Evolutionary conservation across 768 basidiomycete species (phyloP).

Genomic region (Panaeolus papilionaceus): DNA sequence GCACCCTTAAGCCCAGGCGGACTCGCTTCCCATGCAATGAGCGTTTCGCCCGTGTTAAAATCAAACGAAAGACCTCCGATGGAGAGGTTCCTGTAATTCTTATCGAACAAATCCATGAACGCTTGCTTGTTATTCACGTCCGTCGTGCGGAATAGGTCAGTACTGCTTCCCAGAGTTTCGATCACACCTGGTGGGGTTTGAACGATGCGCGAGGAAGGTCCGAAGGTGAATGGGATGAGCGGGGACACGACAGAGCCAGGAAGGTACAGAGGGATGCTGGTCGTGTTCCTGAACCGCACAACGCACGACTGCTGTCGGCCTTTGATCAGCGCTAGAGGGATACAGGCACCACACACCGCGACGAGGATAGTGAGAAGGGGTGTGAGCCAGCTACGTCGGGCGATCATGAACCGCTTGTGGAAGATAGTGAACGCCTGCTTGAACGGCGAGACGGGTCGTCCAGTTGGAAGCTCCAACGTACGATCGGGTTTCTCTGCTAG

Average conservation of each 20-base stretch:
- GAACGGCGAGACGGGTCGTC: conserved; percentile 60
- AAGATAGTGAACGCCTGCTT: conserved; percentile 76
- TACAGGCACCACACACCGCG: conserved; percentile 65
- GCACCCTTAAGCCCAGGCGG: conserved; percentile 64
- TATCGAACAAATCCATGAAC: conserved; percentile 59
- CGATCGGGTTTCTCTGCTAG: conserved; percentile 26
- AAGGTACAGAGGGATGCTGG: conserved; percentile 57
- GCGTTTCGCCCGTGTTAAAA: conserved; percentile 47
- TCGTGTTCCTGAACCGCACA: conserved; percentile 41
- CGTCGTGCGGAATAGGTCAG: conserved; percentile 39
- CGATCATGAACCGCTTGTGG: conserved; percentile 69
- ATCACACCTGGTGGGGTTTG: conserved; percentile 62
- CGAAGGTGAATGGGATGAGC: conserved; percentile 37
- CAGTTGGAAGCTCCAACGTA: conserved; percentile 52
- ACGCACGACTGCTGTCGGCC: conserved; percentile 59
- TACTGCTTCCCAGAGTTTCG: conserved; percentile 49
- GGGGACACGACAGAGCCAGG: conserved; percentile 45
- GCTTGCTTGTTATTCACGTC: conserved; percentile 62
- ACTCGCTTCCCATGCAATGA: conserved; percentile 77
- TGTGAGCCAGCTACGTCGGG: conserved; percentile 72
- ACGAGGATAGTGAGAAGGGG: conserved; percentile 59
- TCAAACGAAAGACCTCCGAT: conserved; percentile 76
- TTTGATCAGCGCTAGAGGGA: conserved; percentile 70
- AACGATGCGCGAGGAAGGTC: conserved; percentile 44
- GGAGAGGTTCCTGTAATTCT: conserved; percentile 59